Base-by-base conservation (phyloP, 2,329 filamentous ascomycete species). In the Ophiocordyceps camponoti-leonardi region DNA sequence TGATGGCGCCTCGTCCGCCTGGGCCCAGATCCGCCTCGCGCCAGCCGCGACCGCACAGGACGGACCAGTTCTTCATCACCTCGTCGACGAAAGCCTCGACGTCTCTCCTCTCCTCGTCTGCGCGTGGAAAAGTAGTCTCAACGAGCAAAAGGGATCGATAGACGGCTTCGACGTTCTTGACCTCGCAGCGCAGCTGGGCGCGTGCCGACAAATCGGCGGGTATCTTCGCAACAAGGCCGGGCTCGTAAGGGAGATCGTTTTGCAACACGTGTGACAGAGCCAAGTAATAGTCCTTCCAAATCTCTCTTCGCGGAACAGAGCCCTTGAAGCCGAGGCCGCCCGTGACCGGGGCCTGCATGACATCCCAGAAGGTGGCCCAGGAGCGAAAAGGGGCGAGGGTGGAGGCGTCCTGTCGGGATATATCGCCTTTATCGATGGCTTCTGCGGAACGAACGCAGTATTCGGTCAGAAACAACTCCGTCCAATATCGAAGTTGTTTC, bases 241-340 rank as follows among this genome's bases (percentile, higher is more conserved):
- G 67, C 1, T 75, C 69, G 45, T 78, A 84, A 0, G 78, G 67
- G 20, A 84, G 56, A 48, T 78, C 75, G 45, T 77, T 65, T 53
- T 81, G 79, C 7, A 95, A 62, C 33, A 94, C 76, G n/a, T 69
- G 70, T 2, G 87, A 93, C 18, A 95, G 66, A 1, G 83, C 77
- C 41, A 77, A 66, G 58, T 94, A 94, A 60, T 95, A 95, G 50
- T 85, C 77, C 54, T 75, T 79, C 88, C 88, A 95, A 41, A 94
- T 78, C 39, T 77, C 67, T 49, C 83, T 71, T 50, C 82, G 69
- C 28, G 75, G 71, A 18, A 80, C 70, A 11, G 73, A 63, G 19
- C 75, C 73, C 49, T 71, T 69, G 53, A 75, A 72, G n/a, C 74
- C 74, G 47, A 68, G 67, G 6, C 77, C 75, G 33, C 75, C 75